Evolutionary conservation across 2,329 filamentous ascomycete species (phyloP).

Genomic region (Bertia moriformis): DNA sequence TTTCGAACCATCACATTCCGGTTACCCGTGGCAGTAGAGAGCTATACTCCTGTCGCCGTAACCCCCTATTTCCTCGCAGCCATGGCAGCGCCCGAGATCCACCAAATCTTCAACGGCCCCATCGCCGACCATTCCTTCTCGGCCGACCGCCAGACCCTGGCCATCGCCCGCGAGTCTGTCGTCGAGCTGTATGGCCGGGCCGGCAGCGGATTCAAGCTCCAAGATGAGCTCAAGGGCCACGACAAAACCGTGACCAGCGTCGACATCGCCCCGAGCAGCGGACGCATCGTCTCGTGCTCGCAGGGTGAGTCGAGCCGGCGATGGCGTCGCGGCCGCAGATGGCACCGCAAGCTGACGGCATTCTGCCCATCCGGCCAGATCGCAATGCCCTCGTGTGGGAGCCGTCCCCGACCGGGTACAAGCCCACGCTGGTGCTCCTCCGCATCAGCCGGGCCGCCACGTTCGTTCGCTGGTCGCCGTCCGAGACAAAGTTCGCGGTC

Average conservation of each 20-base stretch:
- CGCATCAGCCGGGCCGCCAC: constrained; percentile 94
- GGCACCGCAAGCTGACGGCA: no score
- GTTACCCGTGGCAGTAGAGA: constrained; percentile 94
- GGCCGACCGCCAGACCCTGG: constrained; percentile 72
- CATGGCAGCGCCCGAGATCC: constrained; percentile 84
- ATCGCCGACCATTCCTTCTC: constrained; percentile 98
- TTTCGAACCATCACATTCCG: background rate
- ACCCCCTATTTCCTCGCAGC: constrained; percentile 13
- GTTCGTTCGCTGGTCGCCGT: constrained; percentile 92
- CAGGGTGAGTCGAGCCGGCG: constrained; percentile 59
- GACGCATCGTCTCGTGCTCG: constrained; percentile 92
- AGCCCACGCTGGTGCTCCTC: constrained; percentile 92
- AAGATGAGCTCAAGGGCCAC: constrained; percentile 88
- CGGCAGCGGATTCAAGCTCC: constrained; percentile 64
- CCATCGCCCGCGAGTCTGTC: constrained; percentile 76
- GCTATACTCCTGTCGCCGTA: constrained; percentile 67
- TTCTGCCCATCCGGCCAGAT: constrained; percentile 49
- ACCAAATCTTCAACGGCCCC: constrained; percentile 91
- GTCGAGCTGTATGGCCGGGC: constrained; percentile 73
- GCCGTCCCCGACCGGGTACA: constrained; percentile 80
- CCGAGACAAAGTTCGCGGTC: constrained; percentile 93
- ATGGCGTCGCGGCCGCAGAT: no score
- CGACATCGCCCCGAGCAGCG: constrained; percentile 80
- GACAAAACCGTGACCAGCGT: constrained; percentile 95
- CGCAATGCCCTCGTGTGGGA: constrained; percentile 98